A percentile compares a stretch with the other conserved stretches of the same genome.
These are phyloP conservation scores for Candida coquimbonensis DNA, from an alignment of 805 yeast species.

Conservation along the genomic window DNA sequence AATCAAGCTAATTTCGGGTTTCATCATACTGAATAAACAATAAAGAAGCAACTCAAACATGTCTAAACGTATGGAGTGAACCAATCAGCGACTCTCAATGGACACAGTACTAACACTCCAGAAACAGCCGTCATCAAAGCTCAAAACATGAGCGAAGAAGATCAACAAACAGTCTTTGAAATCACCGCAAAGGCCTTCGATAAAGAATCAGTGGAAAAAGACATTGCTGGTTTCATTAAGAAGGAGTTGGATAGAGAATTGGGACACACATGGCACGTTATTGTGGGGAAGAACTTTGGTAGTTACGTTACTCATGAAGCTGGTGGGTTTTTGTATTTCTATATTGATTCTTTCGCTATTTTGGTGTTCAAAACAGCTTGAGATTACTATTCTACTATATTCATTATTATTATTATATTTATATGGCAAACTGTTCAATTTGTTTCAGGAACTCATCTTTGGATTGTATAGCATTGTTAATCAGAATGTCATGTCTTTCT, in stretches of 20 bases:
- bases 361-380: constrained; percentile 59
- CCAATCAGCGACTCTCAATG: too few species aligned
- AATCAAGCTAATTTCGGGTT: neutral
- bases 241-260: constrained; percentile 53
- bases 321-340: constrained; percentile 65
- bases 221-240: constrained; percentile 59
- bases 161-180: constrained; percentile 43
- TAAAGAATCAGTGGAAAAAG: constrained; percentile 43
- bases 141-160: constrained; percentile 34
- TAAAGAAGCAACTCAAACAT: neutral
- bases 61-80: neutral
- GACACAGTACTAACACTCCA: neutral
- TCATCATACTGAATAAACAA: neutral
- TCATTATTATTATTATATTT: neutral
- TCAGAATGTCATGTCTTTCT: neutral
- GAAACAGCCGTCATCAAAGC: constrained; percentile 21
- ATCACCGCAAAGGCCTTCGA: constrained; percentile 39
- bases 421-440: constrained; percentile 1
- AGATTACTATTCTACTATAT: neutral
- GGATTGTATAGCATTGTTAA: neutral
- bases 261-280: constrained; percentile 76
- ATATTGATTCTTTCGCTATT: constrained; percentile 62
- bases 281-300: constrained; percentile 76
- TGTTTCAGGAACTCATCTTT: neutral
- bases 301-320: constrained; percentile 74